A percentile compares a stretch with the other conserved stretches of the same genome.
phyloP scores from a whole-genome alignment of 2,329 filamentous ascomycete genomes.

The Diaporthe ilicicola region DNA sequence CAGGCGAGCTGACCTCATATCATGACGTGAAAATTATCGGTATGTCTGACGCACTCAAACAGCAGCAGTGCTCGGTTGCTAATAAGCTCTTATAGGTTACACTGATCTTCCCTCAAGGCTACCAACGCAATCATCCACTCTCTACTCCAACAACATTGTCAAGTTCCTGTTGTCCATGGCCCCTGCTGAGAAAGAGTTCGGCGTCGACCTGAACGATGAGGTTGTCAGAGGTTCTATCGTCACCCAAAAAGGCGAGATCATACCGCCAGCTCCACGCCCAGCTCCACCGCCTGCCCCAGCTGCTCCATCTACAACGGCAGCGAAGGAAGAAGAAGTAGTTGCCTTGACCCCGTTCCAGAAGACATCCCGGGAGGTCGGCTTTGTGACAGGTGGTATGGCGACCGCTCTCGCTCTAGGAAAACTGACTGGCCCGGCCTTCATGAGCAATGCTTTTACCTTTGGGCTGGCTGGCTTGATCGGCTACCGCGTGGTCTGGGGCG shows the following conservation, averaged over 20 bases:
- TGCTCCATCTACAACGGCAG: slow-evolving; percentile 60
- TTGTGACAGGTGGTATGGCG: slow-evolving; percentile 81
- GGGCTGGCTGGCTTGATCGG: slow-evolving; percentile 85
- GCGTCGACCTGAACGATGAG: slow-evolving; percentile 82
- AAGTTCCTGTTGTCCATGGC: slow-evolving; percentile 87
- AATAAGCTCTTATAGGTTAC: slow-evolving; percentile 63
- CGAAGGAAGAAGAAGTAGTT: slow-evolving; percentile 65
- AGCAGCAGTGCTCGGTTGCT: not conserved
- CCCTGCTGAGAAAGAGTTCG: slow-evolving; percentile 80
- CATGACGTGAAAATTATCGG: slow-evolving; percentile 87
- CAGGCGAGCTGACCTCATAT: slow-evolving; percentile 74
- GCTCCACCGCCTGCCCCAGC: slow-evolving; percentile 64
- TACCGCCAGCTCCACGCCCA: slow-evolving; percentile 79
- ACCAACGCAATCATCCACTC: slow-evolving; percentile 86
- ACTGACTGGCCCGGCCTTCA: slow-evolving; percentile 82
- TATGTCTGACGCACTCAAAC: slow-evolving; percentile 45
- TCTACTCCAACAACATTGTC: slow-evolving; percentile 94
- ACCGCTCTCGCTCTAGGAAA: slow-evolving; percentile 80
- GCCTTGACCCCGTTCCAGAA: slow-evolving; percentile 85
- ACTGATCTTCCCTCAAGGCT: slow-evolving; percentile 88
- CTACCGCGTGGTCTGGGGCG: slow-evolving; percentile 89
- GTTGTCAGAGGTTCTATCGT: slow-evolving; percentile 88
- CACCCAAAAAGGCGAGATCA: slow-evolving; percentile 77
- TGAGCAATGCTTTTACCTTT: slow-evolving; percentile 88
- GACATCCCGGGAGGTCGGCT: slow-evolving; percentile 76